Conservation (phyloP, 805 yeast genomes). For the Monosporozyma aerobia region DNA sequence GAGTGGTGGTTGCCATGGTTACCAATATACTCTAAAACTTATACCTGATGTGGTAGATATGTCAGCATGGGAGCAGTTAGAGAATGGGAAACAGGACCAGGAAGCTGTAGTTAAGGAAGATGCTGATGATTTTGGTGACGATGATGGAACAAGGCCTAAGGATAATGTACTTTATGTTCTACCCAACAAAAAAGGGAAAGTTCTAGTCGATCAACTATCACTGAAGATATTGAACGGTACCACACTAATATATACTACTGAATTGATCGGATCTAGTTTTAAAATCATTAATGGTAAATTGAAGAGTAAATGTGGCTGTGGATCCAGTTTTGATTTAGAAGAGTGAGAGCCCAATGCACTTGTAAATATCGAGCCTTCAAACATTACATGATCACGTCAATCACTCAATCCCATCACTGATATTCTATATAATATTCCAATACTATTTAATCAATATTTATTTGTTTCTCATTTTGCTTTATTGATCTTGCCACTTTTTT, state of each 20-base stretch:
- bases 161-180: slow-evolving; percentile 14
- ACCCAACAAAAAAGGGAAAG: slow-evolving; percentile 54
- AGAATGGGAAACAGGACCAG: slow-evolving; percentile 8
- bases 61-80: background rate
- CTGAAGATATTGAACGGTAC: slow-evolving; percentile 76
- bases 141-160: slow-evolving; percentile 15
- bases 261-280: slow-evolving; percentile 89
- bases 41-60: slow-evolving; percentile 38
- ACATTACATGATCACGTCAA: background rate
- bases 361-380: background rate
- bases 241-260: slow-evolving; percentile 80
- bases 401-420: background rate
- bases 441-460: background rate
- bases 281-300: slow-evolving; percentile 89
- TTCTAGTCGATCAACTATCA: slow-evolving; percentile 72
- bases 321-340: slow-evolving; percentile 68
- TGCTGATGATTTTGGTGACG: slow-evolving; percentile 19
- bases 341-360: background rate
- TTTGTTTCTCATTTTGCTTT: background rate
- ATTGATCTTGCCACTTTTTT: background rate
- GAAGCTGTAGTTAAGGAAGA: slow-evolving; percentile 6
- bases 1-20: slow-evolving; percentile 98
- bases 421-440: background rate
- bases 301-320: slow-evolving; percentile 75
- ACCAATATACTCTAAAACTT: slow-evolving; percentile 73